These are phyloP conservation scores for Aspergillus mulundensis DNA, from an alignment of 495 filamentous ascomycete genomes.

Conservation along the genomic window DNA sequence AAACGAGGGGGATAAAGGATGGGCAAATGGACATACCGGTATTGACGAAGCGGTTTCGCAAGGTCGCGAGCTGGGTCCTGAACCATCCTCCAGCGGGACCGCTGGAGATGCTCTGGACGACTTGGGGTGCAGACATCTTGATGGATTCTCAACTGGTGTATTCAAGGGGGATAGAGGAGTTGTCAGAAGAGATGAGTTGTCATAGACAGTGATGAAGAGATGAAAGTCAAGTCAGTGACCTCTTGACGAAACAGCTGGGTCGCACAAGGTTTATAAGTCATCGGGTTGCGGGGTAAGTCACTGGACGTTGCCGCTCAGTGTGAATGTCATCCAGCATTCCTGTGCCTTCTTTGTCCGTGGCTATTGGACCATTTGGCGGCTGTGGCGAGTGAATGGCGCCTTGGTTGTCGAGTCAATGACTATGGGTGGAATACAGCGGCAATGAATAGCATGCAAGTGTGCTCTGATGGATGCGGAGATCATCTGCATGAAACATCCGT, in stretches of 20 bases:
- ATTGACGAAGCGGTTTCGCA: conserved; percentile 19
- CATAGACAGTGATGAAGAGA: background rate
- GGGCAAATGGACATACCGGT: conserved; percentile 16
- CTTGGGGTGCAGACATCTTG: conserved; percentile 23
- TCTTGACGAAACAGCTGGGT: conserved; percentile 2
- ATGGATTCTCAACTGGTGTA: background rate
- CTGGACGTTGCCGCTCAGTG: conserved; percentile 5
- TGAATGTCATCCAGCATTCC: conserved; percentile 9
- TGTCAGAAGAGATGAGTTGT: background rate
- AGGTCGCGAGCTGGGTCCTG: conserved; percentile 17
- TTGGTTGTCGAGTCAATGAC: background rate
- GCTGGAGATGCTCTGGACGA: conserved; percentile 20
- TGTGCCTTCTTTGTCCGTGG: background rate
- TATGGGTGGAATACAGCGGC: background rate
- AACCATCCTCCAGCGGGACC: conserved; percentile 18
- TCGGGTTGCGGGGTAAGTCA: conserved; percentile 19
- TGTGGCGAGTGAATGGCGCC: conserved; percentile 6
- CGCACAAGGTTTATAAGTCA: conserved; percentile 20
- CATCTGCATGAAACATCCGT: background rate
- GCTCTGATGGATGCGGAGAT: background rate
- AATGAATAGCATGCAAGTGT: background rate
- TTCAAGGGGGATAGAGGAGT: background rate
- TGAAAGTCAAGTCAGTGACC: background rate
- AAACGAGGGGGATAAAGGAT: background rate
- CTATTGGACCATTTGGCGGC: conserved; percentile 1